Evolutionary conservation across 2,329 filamentous ascomycete genomes (phyloP).

Genomic region (Cytospora piceae): DNA sequence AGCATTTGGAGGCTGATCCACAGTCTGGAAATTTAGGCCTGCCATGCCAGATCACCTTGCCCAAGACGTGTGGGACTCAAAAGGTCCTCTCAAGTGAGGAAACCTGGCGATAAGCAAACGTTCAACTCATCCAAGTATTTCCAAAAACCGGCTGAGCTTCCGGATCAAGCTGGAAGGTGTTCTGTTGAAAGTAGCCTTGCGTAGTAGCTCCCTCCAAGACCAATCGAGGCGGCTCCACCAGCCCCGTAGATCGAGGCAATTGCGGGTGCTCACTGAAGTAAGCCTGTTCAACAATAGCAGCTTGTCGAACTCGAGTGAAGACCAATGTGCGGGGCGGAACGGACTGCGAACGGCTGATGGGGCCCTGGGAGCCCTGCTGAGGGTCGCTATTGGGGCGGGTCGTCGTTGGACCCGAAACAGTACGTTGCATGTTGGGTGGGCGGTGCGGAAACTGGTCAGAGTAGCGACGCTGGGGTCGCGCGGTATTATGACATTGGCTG

Average conservation of each 20-base stretch:
- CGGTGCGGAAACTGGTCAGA: background rate
- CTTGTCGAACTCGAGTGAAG: conserved; percentile 1
- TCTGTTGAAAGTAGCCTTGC: background rate
- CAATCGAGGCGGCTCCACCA: background rate
- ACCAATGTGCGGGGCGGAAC: background rate
- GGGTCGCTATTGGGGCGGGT: background rate
- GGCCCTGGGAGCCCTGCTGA: background rate
- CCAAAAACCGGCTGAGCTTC: background rate
- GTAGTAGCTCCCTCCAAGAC: background rate
- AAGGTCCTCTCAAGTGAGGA: background rate
- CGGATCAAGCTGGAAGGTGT: background rate
- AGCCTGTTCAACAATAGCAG: background rate
- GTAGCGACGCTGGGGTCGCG: background rate
- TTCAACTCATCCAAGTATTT: background rate
- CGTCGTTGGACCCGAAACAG: background rate
- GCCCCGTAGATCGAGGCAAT: conserved; percentile 3
- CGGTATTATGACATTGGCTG: background rate
- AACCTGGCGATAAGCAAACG: background rate
- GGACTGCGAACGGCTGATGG: background rate
- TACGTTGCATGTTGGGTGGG: background rate
- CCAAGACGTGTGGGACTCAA: background rate
- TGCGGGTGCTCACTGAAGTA: background rate
- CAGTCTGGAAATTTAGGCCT: background rate
- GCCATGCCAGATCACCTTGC: background rate
- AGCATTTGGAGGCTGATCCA: background rate